Evolutionary conservation across 108 stramenopile genomes (phyloP).

Genomic region (Fragilariopsis cylindrus): DNA sequence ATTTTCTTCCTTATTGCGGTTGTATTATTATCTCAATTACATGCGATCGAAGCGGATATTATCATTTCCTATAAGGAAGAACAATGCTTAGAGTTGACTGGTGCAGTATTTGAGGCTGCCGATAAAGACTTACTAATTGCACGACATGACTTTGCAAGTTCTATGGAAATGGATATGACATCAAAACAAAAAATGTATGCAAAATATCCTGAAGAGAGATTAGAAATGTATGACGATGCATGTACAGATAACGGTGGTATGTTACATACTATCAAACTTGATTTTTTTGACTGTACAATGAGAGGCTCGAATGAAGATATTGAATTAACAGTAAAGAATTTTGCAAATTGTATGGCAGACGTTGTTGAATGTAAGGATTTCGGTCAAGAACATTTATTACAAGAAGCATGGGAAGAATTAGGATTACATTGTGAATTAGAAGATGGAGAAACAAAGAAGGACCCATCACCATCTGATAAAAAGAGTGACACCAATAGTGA

Average conservation of each 20-base stretch:
- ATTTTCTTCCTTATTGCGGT: too few species aligned
- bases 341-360: constrained; percentile 18
- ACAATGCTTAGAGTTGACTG: constrained; percentile 6
- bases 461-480: background rate
- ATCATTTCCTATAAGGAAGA: background rate
- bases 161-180: constrained; percentile 6
- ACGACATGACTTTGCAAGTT: background rate
- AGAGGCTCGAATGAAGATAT: background rate
- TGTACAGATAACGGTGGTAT: constrained; percentile 1
- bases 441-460: constrained; percentile 12
- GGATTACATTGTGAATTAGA: constrained; percentile 11
- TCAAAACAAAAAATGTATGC: constrained; percentile 10
- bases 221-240: background rate
- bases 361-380: constrained; percentile 3
- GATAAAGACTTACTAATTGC: background rate
- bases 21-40: background rate
- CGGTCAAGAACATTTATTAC: constrained; percentile 7
- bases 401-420: constrained; percentile 16
- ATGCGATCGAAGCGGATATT: background rate
- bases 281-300: constrained; percentile 15
- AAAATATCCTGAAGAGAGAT: constrained; percentile 6
- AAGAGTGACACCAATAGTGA: background rate
- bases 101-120: background rate
- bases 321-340: constrained; percentile 16
- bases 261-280: constrained; percentile 11